Evolutionary conservation across 345 rosid genomes (phyloP), one percentile per base, ranked within the genome.

Genomic region (Physaria fendleri): DNA sequence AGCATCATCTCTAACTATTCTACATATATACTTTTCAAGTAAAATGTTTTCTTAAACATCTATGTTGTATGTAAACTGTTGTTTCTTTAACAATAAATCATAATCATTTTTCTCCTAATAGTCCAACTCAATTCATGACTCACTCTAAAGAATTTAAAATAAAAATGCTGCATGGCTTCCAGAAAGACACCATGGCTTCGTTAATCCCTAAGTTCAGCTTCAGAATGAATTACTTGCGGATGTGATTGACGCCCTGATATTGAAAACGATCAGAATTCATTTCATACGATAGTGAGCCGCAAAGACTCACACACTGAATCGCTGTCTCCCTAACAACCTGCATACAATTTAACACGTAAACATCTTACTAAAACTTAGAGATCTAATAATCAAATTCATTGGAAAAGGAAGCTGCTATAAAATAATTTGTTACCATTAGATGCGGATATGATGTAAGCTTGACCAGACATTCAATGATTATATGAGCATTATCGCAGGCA

Each of bases 251-350:
- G 49, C 25, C 73, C 73, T 68, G 73, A 10, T 8, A 9, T 50
- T 39, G 54, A 41, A 30, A 50, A 59, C 51, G 4, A 53, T 60
- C 27, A 61, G 13, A 44, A 27, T 44, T 44, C 24, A 44, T 52
- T 25, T 59, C 38, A 25, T 4, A 33, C 0, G 14, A 32, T n/a
- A 58, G n/a, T 18, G 18, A 20, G 2, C 47, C 14, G 6, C n/a
- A 28, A 9, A n/a, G n/a, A n/a, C n/a, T n/a, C n/a, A n/a, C n/a
- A 77, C 99, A 89, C 57, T 86, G 94, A 62, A 93, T 67, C 13
- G 91, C 85, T 1, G 99, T 89, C 76, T 93, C 94, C 41, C 97
- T 84, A 38, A 85, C 85, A 71, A 80, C 75, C 99, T 92, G 76
- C 44, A 61, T 63, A 39, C 23, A 20, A 41, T 67, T 49, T 22